Percentiles rank a stretch among this genome's conserved stretches.
Evolutionary conservation across 441 rosid species (phyloP).

Genomic region (Gossypium schwendimanii): DNA sequence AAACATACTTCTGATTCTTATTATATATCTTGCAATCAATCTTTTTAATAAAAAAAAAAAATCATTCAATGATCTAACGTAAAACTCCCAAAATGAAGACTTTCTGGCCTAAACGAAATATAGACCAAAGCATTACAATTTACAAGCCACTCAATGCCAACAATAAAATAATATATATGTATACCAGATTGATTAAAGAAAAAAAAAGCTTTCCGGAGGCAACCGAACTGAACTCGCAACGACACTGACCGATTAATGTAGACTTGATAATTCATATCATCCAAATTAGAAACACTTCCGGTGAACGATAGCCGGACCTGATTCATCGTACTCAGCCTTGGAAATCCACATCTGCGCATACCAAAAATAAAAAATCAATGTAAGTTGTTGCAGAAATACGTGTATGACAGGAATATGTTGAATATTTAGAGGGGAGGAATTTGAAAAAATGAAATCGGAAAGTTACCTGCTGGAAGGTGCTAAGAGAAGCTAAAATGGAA

Average conservation of each 20-base stretch:
- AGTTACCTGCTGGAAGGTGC: slow-evolving; percentile 61
- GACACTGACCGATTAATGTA: neutral
- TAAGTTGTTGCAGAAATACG: neutral
- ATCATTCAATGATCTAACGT: neutral
- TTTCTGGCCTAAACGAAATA: slow-evolving; percentile 1
- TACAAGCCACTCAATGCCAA: slow-evolving; percentile 13
- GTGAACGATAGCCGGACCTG: slow-evolving; percentile 37
- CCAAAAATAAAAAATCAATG: neutral
- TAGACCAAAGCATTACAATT: slow-evolving; percentile 12
- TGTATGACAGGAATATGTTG: neutral
- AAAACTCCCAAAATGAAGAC: neutral
- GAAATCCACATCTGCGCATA: slow-evolving; percentile 37
- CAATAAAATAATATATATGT: neutral
- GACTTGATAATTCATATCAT: neutral
- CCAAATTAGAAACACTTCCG: slow-evolving; percentile 31
- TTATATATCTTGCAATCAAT: neutral
- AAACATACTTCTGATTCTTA: no score
- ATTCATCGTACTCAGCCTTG: slow-evolving; percentile 35
- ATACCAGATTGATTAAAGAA: neutral
- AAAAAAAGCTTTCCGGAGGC: slow-evolving; percentile 7
- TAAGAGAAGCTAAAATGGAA: slow-evolving; percentile 59
- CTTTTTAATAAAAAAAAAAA: neutral
- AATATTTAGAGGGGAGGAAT: no score
- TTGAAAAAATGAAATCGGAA: no score
- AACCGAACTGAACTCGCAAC: slow-evolving; percentile 3